Percentiles rank a stretch among this genome's conserved stretches.
These are phyloP conservation scores for Acanthamoeba sp. DNA, from an alignment of 208 protist genomes.

Conservation along the genomic window DNA sequence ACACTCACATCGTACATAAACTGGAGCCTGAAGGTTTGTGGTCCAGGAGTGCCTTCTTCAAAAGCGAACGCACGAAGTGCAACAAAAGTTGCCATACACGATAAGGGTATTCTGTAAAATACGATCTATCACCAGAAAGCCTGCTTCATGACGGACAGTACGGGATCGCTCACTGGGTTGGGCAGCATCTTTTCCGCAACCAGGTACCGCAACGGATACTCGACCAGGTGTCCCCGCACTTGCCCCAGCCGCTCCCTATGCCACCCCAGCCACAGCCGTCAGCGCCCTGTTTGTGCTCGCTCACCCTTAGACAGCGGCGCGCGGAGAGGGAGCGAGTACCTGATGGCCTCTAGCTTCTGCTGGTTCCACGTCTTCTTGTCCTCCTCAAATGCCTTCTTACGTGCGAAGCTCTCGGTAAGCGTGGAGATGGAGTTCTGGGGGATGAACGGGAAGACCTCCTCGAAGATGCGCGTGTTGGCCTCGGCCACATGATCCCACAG, in stretches of 20 bases:
- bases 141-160: slow-evolving; percentile 53
- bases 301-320: not conserved
- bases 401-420: not conserved
- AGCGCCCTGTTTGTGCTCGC: not conserved
- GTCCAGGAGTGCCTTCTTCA: too few relatives aligned
- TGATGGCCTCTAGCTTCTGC: not conserved
- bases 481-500: slow-evolving; percentile 43
- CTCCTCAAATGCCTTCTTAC: slow-evolving; percentile 2
- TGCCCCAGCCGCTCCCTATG: not conserved
- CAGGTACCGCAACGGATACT: slow-evolving; percentile 36
- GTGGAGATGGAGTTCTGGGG: slow-evolving; percentile 32
- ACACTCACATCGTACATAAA: too few relatives aligned
- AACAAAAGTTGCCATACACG: too few relatives aligned
- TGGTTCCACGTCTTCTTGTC: not conserved
- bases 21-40: too few relatives aligned
- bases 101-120: too few relatives aligned
- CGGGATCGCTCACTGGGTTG: slow-evolving; percentile 20
- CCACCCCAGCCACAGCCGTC: not conserved
- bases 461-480: slow-evolving; percentile 63
- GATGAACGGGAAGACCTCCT: slow-evolving; percentile 66
- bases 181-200: slow-evolving; percentile 36
- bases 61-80: too few relatives aligned
- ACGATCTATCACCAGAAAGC: slow-evolving; percentile 71
- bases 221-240: slow-evolving; percentile 39
- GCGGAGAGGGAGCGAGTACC: not conserved